Evolutionary conservation across 2,329 filamentous ascomycete species (phyloP), one percentile per base, ranked within the genome.

Genomic region (Aspergillus japonicus): DNA sequence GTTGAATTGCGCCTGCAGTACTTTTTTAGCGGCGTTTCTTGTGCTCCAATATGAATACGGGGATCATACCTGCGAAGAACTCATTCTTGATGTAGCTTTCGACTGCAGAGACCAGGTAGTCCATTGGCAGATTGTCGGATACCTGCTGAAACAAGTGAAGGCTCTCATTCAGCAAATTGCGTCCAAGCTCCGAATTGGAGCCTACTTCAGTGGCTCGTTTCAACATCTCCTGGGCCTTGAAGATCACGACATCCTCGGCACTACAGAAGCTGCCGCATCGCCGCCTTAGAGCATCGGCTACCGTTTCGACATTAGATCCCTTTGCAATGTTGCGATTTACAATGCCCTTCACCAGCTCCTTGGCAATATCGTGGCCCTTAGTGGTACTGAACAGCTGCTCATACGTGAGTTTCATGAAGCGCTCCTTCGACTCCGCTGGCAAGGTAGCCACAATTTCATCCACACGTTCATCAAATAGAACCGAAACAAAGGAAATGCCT

Each of bases 211-310:
- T 87, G 1, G 94, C 94, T 66, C 91, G 86, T 81, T 96, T 96
- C 56, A 98, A 81, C 69, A 94, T 90, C 75, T 99, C 95, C 73
- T 98, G 94, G 0, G 95, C 95, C 77, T 96, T 98, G 87, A 99
- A 99, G 67, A 97, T 94, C 64, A 98, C 88, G 1, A 98, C 95
- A 78, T 99, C 95, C 65, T 99, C 94, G 0, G 94, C 88, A 70
- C 93, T 97, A 75, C 95, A 99, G 83, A 99, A 99, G 77, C 90
- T 97, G 63, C 95, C 96, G 68, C 95, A 99, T 68, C 93, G 87
- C 68, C 95, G 85, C 50, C 95, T 86, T 53, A 99, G 80, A n/a
- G 93, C 92, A 75, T 99, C 95, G 0, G 95, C 94, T 24, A 99
- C 92, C 0, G 93, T 97, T 77, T 99, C 96, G 21, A 99, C 94